Base-by-base conservation (phyloP, 164 flowering plant genomes). In the Chimonanthus praecox region DNA sequence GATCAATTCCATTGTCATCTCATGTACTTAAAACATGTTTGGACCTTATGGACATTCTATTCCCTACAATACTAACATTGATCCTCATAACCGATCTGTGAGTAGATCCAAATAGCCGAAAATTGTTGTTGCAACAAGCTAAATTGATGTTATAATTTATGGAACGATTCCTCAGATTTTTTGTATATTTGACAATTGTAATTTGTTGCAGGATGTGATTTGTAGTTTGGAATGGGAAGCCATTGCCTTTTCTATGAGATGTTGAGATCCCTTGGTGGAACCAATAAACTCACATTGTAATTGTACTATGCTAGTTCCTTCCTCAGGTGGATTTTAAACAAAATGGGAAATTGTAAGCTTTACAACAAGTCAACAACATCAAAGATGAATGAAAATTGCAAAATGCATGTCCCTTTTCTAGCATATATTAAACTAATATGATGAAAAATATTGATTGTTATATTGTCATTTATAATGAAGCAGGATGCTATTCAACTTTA, bases 141-240 rank as follows among this genome's bases (percentile, higher is more conserved):
- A 47, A 71, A 71, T 71, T 20, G 21, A 20, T 20, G 21, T 20
- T 20, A 20, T 20, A 20, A 20, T 20, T 44, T 58, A 68, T n/a
- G 16, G 20, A 47, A 10, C 33, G 5, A 5, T 3, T 11, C 16
- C 50, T 43, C n/a, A 44, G 16, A 68, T 1, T 73, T 73, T 47
- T 43, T 13, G 20, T 67, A 9, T 47, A 6, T 69, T 51, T 78
- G 15, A 47, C 68, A 6, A 20, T 48, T 49, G 13, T 58, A 3
- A 70, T 47, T 47, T 64, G 18, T 62, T 68, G 71, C 94, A 95
- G 98, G 92, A 88, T 68, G 84, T 93, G 18, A 82, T 90, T 51
- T 95, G 98, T 75, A 81, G 92, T 75, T 84, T 93, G 88, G 99
- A 95, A 78, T 95, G 97, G 98, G 99, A 95, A 81, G 83, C 94